Percentiles rank a stretch among this genome's conserved stretches.
Conservation (phyloP, 768 basidiomycete genomes). For the Pluteus cervinus region DNA sequence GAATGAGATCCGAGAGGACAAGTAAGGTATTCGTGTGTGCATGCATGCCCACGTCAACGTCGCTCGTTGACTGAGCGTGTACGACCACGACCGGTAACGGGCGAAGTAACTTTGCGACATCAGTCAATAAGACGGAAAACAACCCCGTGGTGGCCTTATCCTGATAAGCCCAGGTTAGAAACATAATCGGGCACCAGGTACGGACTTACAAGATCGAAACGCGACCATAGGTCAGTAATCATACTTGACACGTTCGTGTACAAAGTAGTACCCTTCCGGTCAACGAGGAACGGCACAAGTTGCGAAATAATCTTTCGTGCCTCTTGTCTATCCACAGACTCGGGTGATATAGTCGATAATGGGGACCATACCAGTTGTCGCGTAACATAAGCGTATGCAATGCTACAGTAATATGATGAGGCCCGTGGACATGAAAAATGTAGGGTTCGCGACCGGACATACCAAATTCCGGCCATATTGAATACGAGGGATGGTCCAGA, state of each 20-base stretch:
- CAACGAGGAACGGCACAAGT: slow-evolving; percentile 59
- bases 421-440: not conserved
- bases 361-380: slow-evolving; percentile 58
- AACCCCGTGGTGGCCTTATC: slow-evolving; percentile 33
- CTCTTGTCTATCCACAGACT: slow-evolving; percentile 38
- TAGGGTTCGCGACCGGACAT: no score
- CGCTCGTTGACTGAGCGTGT: slow-evolving; percentile 7
- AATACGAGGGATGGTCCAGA: slow-evolving; percentile 46
- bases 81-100: slow-evolving; percentile 33
- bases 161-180: slow-evolving; percentile 15
- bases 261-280: slow-evolving; percentile 51
- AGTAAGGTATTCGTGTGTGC: slow-evolving; percentile 35
- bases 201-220: slow-evolving; percentile 42
- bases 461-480: slow-evolving; percentile 68
- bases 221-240: slow-evolving; percentile 63
- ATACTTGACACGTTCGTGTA: slow-evolving; percentile 44
- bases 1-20: slow-evolving; percentile 50
- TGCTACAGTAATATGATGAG: slow-evolving; percentile 28
- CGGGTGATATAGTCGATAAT: slow-evolving; percentile 35
- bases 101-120: slow-evolving; percentile 46
- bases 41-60: slow-evolving; percentile 24
- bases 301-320: slow-evolving; percentile 41
- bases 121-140: slow-evolving; percentile 49
- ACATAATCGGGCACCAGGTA: not conserved
- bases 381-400: slow-evolving; percentile 63